Evolutionary conservation across 352 stramenopile genomes (phyloP).

Genomic region (Globisporangium sylvaticum): DNA sequence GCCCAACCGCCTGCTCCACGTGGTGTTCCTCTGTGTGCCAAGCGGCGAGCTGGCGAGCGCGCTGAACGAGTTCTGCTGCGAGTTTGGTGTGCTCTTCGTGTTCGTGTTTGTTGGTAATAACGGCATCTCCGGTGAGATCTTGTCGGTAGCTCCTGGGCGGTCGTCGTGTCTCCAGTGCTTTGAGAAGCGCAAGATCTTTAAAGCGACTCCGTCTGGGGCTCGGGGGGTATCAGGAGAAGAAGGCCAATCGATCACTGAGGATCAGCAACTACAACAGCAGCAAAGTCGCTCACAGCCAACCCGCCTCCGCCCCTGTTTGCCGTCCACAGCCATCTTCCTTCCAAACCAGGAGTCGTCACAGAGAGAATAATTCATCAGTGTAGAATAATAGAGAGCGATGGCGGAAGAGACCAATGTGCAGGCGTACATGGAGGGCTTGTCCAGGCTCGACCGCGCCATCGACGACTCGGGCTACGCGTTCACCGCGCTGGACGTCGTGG

Average conservation of each 20-base stretch:
- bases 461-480: constrained; percentile 79
- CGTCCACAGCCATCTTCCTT: constrained; percentile 16
- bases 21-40: constrained; percentile 35
- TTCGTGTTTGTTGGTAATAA: constrained; percentile 24
- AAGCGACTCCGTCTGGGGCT: neutral
- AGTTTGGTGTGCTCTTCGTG: constrained; percentile 31
- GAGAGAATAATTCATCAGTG: neutral
- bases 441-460: constrained; percentile 64
- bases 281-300: neutral
- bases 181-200: constrained; percentile 41
- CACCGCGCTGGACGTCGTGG: constrained; percentile 62
- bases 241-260: neutral
- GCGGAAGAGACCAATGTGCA: constrained; percentile 32
- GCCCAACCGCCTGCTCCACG: neutral
- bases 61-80: constrained; percentile 46
- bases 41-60: constrained; percentile 24
- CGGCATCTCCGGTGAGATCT: constrained; percentile 35
- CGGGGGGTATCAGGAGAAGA: neutral
- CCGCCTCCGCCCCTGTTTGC: constrained; percentile 17
- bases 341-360: neutral
- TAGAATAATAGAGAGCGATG: neutral
- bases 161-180: constrained; percentile 47
- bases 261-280: neutral
- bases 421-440: constrained; percentile 61
- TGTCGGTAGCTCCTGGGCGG: constrained; percentile 29